Base-by-base conservation (phyloP, 2,329 filamentous ascomycete species). In the Venturiaceae sp. region DNA sequence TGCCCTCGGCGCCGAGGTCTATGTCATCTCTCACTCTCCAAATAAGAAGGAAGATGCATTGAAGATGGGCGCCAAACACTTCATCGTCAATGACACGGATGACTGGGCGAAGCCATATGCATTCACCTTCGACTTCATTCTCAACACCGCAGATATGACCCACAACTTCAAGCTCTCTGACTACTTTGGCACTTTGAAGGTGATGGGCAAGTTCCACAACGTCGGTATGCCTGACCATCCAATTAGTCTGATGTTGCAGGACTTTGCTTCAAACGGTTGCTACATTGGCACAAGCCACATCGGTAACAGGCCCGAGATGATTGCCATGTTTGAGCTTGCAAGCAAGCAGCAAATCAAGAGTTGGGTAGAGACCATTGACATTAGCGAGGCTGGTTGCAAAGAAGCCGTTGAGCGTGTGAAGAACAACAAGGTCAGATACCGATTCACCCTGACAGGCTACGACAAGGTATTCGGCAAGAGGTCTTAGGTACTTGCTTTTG, bases 101-200 rank as follows among this genome's bases (percentile, higher is more conserved):
- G 77, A 78, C 44, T 85, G 83, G 83, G 75, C 77, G 63, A 75
- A 82, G 68, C 70, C 74, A 21, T 78, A 77, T 66, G 74, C 72
- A 60, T 79, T 77, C 69, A 83, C 81, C 1, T 90, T 91, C 66
- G 88, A 91, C 74, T 79, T 91, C 65, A 87, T 91, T 70, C 71
- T 91, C 76, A 89, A 87, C 79, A 86, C 83, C 7, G 86, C 88
- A 65, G 88, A 83, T 67, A 83, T 80, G 36, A 85, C 82, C 55
- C 77, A 83, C 66, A 81, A 84, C 55, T 89, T 90, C 73, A 82
- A 89, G 67, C 75, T 90, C 33, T 72, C 74, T 56, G 80, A 85
- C 63, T 95, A 94, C 76, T 82, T 95, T 66, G 83, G 81, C 61
- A 81, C 91, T 66, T 81, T 95, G 69, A 90, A 92, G 73, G 85